Percentiles rank a stretch among this genome's conserved stretches.
Conservation (phyloP, 345 rosid genomes). For the Hirschfeldia incana region DNA sequence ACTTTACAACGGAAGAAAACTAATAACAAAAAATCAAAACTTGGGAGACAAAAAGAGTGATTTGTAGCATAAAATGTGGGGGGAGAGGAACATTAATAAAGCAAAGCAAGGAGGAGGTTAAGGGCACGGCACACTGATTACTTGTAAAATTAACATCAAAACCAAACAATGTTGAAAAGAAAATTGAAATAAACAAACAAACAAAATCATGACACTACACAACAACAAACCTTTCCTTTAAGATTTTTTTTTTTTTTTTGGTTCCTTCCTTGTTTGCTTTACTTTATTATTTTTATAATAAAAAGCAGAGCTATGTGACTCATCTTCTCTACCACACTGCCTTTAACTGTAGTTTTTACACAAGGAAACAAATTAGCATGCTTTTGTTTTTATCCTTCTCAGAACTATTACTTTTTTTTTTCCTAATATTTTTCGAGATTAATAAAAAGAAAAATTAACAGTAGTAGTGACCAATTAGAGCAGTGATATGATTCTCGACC, state of each 20-base stretch:
- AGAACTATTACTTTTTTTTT: background rate
- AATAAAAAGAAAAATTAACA: background rate
- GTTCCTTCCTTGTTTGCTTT: background rate
- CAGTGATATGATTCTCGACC: conserved; percentile 12
- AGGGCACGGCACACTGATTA: conserved; percentile 34
- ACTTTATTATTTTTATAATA: conserved; percentile 11
- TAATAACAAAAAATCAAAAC: background rate
- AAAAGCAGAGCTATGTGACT: conserved; percentile 35
- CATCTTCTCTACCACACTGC: conserved; percentile 34
- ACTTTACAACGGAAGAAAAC: conserved; percentile 32
- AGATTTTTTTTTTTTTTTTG: background rate
- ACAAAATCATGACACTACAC: conserved; percentile 49
- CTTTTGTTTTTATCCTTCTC: conserved; percentile 9
- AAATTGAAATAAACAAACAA: conserved; percentile 33
- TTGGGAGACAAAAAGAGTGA: conserved; percentile 35
- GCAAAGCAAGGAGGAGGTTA: conserved; percentile 13
- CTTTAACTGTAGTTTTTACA: conserved; percentile 34
- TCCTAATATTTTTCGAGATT: background rate
- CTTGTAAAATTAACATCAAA: conserved; percentile 44
- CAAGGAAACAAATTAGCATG: background rate
- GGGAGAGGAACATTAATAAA: background rate
- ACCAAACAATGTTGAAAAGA: conserved; percentile 19
- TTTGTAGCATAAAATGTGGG: conserved; percentile 28
- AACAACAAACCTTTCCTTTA: conserved; percentile 36
- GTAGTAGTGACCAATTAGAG: conserved; percentile 2